Evolutionary conservation across 2,329 filamentous ascomycete genomes (phyloP), one percentile per base, ranked within the genome.

Genomic region (Colletotrichum sp.): DNA sequence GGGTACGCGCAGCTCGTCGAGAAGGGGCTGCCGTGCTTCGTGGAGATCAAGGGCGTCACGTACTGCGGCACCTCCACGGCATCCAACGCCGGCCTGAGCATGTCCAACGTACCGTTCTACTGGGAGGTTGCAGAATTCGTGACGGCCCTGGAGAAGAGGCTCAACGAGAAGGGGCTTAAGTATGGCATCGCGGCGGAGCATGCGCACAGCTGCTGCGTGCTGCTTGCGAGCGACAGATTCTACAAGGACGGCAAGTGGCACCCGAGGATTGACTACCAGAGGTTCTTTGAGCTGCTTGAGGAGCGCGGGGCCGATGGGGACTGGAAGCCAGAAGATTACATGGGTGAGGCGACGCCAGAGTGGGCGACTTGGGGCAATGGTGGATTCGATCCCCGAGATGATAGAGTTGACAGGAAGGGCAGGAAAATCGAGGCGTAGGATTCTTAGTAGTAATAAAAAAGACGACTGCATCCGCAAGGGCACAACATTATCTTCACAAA

Each of bases 81-180:
- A 10, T 93, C 94, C 6, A 94, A 93, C 69, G 96, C 95, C 1
- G 96, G 96, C 0, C 88, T 99, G 63, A 97, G 93, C n/a, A 99
- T 99, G 96, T 92, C 95, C 81, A 99, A 99, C 82, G 97, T 99
- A 12, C 96, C 96, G 0, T 99, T 98, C 82, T 99, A 98, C 86
- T 93, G 94, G 83, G 96, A 98, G 85, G 95, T 98, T 4, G 91
- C 91, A 44, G 92, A 93, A 4, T 99, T 98, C 81, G 96, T 98
- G 12, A 89, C 91, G 52, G 93, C 94, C 1, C 90, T 98, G 0
- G 92, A 96, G 77, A 86, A 86, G 39, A 93, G 94, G 76, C 88
- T 99, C 15, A 87, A 89, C 48, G 89, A 89, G 67, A 90, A 95
- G 55, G 95, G 95, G 0, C 88, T 99, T 8, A 89, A 89, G 2